phyloP scores from a whole-genome alignment of 768 basidiomycete species.

The Dacryopinax primogenitus region DNA sequence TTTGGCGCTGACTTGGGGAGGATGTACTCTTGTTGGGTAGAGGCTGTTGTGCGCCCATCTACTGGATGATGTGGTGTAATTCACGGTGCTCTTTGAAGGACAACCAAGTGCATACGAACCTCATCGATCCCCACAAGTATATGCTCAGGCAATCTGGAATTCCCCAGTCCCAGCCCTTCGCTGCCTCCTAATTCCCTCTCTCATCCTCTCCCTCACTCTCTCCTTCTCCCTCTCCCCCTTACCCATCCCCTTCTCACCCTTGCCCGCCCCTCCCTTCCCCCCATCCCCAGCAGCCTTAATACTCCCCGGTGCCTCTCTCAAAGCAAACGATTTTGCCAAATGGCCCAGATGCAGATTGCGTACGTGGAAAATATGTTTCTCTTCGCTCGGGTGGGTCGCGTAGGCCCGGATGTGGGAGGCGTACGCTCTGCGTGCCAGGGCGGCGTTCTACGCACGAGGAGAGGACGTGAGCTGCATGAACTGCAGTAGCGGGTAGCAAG shows the following conservation, averaged over 20 bases:
- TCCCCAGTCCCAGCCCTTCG: neutral
- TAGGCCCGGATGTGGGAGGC: slow-evolving; percentile 90
- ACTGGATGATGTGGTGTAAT: no score
- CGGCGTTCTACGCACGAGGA: slow-evolving; percentile 49
- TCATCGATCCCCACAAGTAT: no score
- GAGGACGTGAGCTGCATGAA: slow-evolving; percentile 4
- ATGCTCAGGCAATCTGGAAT: slow-evolving; percentile 1
- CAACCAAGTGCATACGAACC: no score
- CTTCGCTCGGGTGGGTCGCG: slow-evolving; percentile 87
- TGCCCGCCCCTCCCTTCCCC: neutral
- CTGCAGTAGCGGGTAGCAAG: slow-evolving; percentile 1
- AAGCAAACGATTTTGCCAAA: slow-evolving; percentile 78
- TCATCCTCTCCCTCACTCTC: neutral
- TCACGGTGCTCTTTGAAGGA: no score
- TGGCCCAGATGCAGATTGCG: slow-evolving; percentile 90
- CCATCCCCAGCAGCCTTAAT: slow-evolving; percentile 20
- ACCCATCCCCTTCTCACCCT: neutral
- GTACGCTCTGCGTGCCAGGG: slow-evolving; percentile 71
- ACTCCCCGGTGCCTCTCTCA: slow-evolving; percentile 64
- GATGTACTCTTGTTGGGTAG: no score
- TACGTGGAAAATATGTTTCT: slow-evolving; percentile 95
- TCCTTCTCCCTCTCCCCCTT: neutral
- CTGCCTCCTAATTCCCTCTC: neutral
- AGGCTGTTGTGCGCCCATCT: no score
- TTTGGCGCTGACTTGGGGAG: no score